Conservation (phyloP, 306 rosid species). For the Glycine tomentella region DNA sequence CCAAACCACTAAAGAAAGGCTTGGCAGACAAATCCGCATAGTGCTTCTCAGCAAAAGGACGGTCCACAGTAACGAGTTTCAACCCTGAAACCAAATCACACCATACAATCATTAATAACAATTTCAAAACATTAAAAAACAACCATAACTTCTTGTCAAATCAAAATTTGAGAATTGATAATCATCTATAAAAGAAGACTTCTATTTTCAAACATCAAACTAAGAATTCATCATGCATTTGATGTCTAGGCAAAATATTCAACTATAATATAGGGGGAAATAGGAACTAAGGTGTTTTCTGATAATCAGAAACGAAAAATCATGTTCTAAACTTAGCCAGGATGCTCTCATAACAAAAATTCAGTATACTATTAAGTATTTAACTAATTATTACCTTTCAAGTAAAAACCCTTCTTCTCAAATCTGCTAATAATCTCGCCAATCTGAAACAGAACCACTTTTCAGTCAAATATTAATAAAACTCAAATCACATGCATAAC, state of each 20-base stretch:
- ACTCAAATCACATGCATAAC: too few species aligned
- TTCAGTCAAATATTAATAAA: not conserved
- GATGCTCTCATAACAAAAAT: not conserved
- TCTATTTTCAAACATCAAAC: not conserved
- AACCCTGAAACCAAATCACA: conserved; percentile 61
- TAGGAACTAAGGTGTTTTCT: not conserved
- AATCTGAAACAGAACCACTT: conserved; percentile 55
- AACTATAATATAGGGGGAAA: not conserved
- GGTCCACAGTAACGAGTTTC: conserved; percentile 80
- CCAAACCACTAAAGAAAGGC: conserved; percentile 88
- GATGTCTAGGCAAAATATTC: not conserved
- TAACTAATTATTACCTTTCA: conserved; percentile 62
- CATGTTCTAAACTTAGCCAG: not conserved
- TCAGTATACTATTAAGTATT: not conserved
- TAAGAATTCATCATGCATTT: not conserved
- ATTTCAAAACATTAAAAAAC: too few species aligned
- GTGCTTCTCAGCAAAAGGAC: conserved; percentile 89
- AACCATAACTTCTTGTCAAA: too few species aligned
- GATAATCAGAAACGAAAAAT: not conserved
- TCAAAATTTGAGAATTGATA: too few species aligned
- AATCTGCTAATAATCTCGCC: conserved; percentile 58
- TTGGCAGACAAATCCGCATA: conserved; percentile 88
- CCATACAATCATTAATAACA: not conserved
- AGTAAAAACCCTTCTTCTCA: conserved; percentile 71
- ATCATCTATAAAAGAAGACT: not conserved